Evolutionary conservation across 352 stramenopile species (phyloP).

Genomic region (Pythium insidiosum): DNA sequence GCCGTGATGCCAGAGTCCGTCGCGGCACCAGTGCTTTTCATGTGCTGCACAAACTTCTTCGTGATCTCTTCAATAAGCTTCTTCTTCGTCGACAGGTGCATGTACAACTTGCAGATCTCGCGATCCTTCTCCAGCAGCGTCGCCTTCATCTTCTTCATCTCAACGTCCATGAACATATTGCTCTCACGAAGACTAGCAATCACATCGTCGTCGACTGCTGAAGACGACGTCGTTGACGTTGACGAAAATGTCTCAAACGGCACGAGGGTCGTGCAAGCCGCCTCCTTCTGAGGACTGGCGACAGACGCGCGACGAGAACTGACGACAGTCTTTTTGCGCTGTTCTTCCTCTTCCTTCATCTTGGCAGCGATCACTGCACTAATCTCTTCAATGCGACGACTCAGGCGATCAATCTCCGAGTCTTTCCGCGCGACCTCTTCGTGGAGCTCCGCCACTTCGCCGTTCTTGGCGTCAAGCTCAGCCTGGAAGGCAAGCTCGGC

Average conservation of each 20-base stretch:
- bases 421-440: constrained; percentile 34
- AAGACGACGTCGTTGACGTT: neutral
- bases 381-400: constrained; percentile 27
- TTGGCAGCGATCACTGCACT: constrained; percentile 17
- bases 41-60: constrained; percentile 45
- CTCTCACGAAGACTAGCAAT: constrained; percentile 21
- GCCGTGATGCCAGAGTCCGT: neutral
- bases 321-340: constrained; percentile 1
- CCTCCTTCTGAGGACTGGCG: neutral
- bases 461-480: constrained; percentile 18
- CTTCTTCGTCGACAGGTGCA: constrained; percentile 75
- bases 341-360: constrained; percentile 10
- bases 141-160: constrained; percentile 35
- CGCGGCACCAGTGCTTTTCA: constrained; percentile 28
- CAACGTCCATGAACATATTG: constrained; percentile 26
- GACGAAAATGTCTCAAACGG: neutral
- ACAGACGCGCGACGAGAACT: neutral
- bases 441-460: constrained; percentile 31
- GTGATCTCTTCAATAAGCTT: constrained; percentile 72
- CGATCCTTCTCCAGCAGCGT: constrained; percentile 65
- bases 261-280: neutral
- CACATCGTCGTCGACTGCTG: constrained; percentile 2
- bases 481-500: constrained; percentile 37
- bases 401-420: constrained; percentile 29
- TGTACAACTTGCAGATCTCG: constrained; percentile 76